Base-by-base conservation (phyloP, 495 filamentous ascomycete genomes). In the Beverwykella pulmonaria region DNA sequence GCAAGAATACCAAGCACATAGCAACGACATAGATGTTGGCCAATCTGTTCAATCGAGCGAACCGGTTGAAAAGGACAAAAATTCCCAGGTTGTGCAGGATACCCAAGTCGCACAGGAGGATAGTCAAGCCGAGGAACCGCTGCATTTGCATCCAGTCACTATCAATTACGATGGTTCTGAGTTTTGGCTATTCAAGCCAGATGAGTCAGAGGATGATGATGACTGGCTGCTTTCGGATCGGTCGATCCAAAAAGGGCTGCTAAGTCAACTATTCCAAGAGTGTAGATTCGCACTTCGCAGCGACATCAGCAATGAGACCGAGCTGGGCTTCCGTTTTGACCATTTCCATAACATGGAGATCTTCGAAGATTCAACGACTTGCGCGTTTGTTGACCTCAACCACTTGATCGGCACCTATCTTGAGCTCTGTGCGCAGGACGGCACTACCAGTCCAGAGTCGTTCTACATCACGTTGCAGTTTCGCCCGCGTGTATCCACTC, bases 191-290 rank as follows among this genome's bases (percentile, higher is more conserved):
- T 65, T 59, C 54, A 53, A 59, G 27, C 46, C 44, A 17, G 39
- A 53, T 30, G 20, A 53, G 20, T 30, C 14, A 36, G 39, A 56
- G 9, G 17, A 23, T 32, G 80, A 85, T 61, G 81, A 84, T 39
- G 86, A 90, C 65, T 95, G 86, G 69, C 90, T 96, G 56, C 82
- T 97, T 14, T 80, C 86, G 61, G 88, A 93, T 69, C 82, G 85
- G 65, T 78, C 80, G 23, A 77, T 89, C 1, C 80, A 87, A 17
- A 82, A 86, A 52, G 72, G 82, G 20, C 79, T 79, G 17, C 76
- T 96, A 27, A 74, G 76, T 23, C 79, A 83, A 32, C 79, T 96
- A 22, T 81, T 96, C 53, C 72, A 79, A 44, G 84, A 83, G 32
- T 83, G 91, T 64, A 87, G 90, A 46, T 74, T 80, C 26, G 82